phyloP scores from a whole-genome alignment of 495 filamentous ascomycete species.

The Lepraria neglecta region DNA sequence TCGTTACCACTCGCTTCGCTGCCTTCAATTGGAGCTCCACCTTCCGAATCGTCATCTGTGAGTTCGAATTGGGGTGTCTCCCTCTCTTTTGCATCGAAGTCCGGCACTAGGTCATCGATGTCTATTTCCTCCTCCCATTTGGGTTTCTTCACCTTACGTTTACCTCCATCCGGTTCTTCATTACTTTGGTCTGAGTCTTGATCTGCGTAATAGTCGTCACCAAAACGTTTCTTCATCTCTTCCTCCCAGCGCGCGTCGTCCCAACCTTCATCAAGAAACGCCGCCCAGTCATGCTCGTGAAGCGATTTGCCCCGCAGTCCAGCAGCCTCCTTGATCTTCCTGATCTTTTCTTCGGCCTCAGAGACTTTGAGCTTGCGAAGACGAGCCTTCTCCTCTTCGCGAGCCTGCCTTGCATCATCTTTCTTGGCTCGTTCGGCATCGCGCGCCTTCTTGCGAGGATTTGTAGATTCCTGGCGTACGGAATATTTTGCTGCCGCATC shows the following conservation, averaged over 20 bases:
- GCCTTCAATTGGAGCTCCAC: conserved; percentile 30
- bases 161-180: conserved; percentile 42
- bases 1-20: not conserved
- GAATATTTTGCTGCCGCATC: conserved; percentile 72
- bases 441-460: conserved; percentile 63
- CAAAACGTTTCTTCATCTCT: conserved; percentile 81
- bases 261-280: conserved; percentile 78
- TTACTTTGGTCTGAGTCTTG: conserved; percentile 44
- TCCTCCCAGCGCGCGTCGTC: conserved; percentile 80
- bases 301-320: conserved; percentile 64
- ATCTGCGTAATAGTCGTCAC: conserved; percentile 79
- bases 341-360: conserved; percentile 74
- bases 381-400: conserved; percentile 74
- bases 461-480: conserved; percentile 76
- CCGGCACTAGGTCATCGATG: conserved; percentile 83
- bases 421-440: conserved; percentile 69
- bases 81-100: conserved; percentile 63
- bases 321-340: conserved; percentile 78
- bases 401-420: conserved; percentile 67
- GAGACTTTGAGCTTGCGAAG: conserved; percentile 81
- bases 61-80: conserved; percentile 49
- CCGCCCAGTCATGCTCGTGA: conserved; percentile 69
- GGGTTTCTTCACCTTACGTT: conserved; percentile 74
- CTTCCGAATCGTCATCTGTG: conserved; percentile 47
- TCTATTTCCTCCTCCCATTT: conserved; percentile 96